Evolutionary conservation across 176 grass and related monocot genomes (phyloP).

Genomic region (Saccharum officinarum): DNA sequence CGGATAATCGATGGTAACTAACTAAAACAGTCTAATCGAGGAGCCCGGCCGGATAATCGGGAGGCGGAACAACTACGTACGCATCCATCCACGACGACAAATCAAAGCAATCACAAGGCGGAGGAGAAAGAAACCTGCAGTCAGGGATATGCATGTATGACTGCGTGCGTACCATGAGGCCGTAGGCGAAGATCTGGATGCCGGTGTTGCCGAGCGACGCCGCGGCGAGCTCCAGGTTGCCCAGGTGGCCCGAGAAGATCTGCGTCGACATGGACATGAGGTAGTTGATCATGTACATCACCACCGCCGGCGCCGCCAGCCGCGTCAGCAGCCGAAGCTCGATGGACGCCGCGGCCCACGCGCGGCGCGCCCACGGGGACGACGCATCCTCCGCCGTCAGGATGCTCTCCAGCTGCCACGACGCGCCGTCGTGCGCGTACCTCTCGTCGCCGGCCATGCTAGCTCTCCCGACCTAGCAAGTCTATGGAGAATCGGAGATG

Average conservation of each 20-base stretch:
- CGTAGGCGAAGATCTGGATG: constrained; percentile 82
- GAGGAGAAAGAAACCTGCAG: too few species aligned
- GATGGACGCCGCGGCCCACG: constrained; percentile 23
- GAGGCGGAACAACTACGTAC: too few species aligned
- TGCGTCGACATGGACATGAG: constrained; percentile 70
- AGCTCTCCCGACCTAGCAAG: too few species aligned
- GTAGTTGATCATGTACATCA: constrained; percentile 70
- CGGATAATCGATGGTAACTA: too few species aligned
- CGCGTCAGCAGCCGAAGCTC: constrained; percentile 25
- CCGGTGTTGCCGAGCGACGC: constrained; percentile 72
- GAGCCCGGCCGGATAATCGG: too few species aligned
- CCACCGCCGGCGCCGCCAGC: constrained; percentile 54
- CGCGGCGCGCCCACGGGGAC: neutral
- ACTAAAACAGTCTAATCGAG: too few species aligned
- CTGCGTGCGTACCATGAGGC: constrained; percentile 65
- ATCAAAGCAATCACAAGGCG: too few species aligned
- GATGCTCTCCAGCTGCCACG: constrained; percentile 51
- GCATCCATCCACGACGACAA: too few species aligned
- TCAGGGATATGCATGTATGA: too few species aligned
- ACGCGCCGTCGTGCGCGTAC: neutral
- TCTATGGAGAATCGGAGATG: too few species aligned
- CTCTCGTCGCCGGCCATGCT: neutral
- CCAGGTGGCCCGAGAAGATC: constrained; percentile 69
- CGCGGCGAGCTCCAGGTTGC: constrained; percentile 75
- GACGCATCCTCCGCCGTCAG: constrained; percentile 25